Conservation (phyloP, 306 rosid species). For the Begonia masoniana region DNA sequence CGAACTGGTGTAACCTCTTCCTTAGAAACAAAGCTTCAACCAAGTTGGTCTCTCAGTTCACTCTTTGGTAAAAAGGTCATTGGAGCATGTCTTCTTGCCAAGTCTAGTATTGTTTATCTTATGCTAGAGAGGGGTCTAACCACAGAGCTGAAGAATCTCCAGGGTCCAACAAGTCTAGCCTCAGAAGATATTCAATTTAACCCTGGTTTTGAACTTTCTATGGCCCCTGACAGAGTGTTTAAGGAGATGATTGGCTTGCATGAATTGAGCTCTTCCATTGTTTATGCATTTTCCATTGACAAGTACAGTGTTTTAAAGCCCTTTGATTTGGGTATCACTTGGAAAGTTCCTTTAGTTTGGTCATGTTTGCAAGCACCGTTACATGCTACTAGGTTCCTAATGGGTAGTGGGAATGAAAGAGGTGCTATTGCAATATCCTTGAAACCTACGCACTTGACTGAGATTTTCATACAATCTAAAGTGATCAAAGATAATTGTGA, state of each 20-base stretch:
- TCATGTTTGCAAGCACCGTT: constrained; percentile 63
- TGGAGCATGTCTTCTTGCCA: constrained; percentile 74
- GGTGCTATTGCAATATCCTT: constrained; percentile 85
- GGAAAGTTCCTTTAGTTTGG: constrained; percentile 78
- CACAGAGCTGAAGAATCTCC: constrained; percentile 28
- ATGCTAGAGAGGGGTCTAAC: constrained; percentile 54
- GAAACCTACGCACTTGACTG: constrained; percentile 45
- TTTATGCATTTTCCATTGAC: constrained; percentile 53
- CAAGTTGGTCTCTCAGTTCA: constrained; percentile 82
- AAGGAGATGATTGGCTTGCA: constrained; percentile 30
- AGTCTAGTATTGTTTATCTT: constrained; percentile 62
- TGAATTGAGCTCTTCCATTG: constrained; percentile 27
- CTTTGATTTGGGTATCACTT: constrained; percentile 69
- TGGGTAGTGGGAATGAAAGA: constrained; percentile 93
- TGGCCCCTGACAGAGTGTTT: constrained; percentile 43
- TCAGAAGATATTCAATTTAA: constrained; percentile 30
- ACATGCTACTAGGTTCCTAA: constrained; percentile 70
- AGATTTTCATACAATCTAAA: constrained; percentile 18
- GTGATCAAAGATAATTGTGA: constrained; percentile 36
- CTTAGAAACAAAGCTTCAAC: constrained; percentile 40
- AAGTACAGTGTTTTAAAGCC: constrained; percentile 30
- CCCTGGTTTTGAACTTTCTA: constrained; percentile 60
- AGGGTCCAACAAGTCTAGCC: constrained; percentile 10
- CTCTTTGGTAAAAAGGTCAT: constrained; percentile 63
- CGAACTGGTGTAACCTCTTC: constrained; percentile 16